Percentiles rank a stretch among this genome's conserved stretches.
phyloP scores from a whole-genome alignment of 2,329 filamentous ascomycete species.

The Sarocladium oryzae region DNA sequence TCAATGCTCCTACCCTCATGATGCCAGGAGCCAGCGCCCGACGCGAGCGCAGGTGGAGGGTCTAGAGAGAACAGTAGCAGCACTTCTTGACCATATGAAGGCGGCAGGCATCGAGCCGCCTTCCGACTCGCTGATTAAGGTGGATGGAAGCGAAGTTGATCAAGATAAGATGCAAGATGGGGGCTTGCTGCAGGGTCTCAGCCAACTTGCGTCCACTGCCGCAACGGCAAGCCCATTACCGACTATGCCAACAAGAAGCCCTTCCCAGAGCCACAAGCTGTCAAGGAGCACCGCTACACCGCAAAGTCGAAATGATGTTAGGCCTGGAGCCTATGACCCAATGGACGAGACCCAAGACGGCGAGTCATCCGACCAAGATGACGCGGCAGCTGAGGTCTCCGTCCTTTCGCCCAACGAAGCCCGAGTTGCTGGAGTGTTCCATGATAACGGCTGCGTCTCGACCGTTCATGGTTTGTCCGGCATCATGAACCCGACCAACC shows the following conservation, averaged over 20 bases:
- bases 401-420: slow-evolving; percentile 26
- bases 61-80: slow-evolving; percentile 23
- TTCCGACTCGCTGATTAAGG: slow-evolving; percentile 15
- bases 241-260: slow-evolving; percentile 10
- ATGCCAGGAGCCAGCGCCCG: slow-evolving; percentile 25
- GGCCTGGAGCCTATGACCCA: background rate
- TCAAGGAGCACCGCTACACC: background rate
- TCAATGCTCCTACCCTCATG: slow-evolving; percentile 26
- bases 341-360: background rate
- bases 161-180: slow-evolving; percentile 12
- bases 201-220: slow-evolving; percentile 22
- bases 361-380: slow-evolving; percentile 1
- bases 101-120: slow-evolving; percentile 21
- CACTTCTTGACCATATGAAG: slow-evolving; percentile 27
- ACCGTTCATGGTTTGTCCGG: slow-evolving; percentile 28
- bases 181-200: slow-evolving; percentile 18
- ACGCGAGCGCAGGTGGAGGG: slow-evolving; percentile 24
- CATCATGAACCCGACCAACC: slow-evolving; percentile 26
- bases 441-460: slow-evolving; percentile 27
- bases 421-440: slow-evolving; percentile 27
- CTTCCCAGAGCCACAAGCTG: background rate
- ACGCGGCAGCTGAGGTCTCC: background rate
- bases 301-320: background rate
- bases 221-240: slow-evolving; percentile 22
- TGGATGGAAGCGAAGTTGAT: slow-evolving; percentile 21